Percentiles rank a stretch among this genome's conserved stretches.
Conservation (phyloP, 257 asterid species). For the Salvia rosmarinus region DNA sequence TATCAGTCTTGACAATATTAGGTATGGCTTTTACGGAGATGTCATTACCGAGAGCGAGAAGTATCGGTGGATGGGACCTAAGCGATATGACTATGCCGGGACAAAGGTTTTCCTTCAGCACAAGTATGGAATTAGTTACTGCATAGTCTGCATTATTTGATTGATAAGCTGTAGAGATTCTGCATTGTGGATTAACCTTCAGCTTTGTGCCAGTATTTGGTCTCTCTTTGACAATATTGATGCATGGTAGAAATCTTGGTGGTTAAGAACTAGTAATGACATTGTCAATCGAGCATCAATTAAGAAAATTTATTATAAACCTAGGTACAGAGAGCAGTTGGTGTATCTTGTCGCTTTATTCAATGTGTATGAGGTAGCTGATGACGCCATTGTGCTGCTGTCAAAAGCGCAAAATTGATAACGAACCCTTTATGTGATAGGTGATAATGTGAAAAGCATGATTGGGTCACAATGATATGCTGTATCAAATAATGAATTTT, state of each 20-base stretch:
- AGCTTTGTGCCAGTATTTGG: constrained; percentile 26
- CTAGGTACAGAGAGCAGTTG: background rate
- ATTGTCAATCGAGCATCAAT: background rate
- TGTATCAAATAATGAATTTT: background rate
- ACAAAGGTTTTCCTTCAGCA: constrained; percentile 98
- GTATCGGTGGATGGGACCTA: constrained; percentile 98
- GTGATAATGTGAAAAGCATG: constrained; percentile 3
- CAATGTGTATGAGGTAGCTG: constrained; percentile 1
- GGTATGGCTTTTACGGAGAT: constrained; percentile 99
- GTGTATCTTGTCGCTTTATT: constrained; percentile 4
- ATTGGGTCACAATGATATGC: background rate
- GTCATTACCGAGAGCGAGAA: constrained; percentile 96
- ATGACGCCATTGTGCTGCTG: background rate
- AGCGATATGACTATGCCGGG: constrained; percentile 90
- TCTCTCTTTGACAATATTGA: constrained; percentile 13
- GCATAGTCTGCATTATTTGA: constrained; percentile 21
- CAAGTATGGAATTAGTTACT: constrained; percentile 59
- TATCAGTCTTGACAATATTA: constrained; percentile 38
- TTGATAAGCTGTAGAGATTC: background rate
- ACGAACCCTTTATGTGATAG: background rate
- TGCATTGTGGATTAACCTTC: constrained; percentile 1
- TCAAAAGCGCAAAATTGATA: background rate
- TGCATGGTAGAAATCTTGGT: background rate
- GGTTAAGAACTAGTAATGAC: constrained; percentile 12
- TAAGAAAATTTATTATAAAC: background rate